Evolutionary conservation across 192 early-diverging fungal species (phyloP).

Genomic region (Paraglomus occultum): DNA sequence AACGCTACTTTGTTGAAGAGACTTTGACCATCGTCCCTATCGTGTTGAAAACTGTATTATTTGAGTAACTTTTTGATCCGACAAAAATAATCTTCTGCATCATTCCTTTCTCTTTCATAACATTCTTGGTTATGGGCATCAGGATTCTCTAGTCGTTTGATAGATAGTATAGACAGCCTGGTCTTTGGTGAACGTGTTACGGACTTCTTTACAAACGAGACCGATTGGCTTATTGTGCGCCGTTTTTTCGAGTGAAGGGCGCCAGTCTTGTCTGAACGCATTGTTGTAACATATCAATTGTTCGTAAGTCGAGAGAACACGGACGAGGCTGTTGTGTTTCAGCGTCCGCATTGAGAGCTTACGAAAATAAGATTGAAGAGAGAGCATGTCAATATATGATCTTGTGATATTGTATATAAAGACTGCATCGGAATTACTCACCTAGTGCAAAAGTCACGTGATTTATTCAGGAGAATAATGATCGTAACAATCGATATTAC

Average conservation of each 20-base stretch:
- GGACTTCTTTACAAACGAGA: conserved; percentile 38
- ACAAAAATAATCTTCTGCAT: conserved; percentile 58
- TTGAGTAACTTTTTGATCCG: conserved; percentile 81
- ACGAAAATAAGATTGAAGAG: conserved; percentile 7
- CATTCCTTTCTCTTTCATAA: conserved; percentile 45
- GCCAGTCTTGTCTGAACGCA: conserved; percentile 99
- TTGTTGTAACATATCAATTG: conserved; percentile 98
- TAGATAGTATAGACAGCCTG: too few relatives aligned
- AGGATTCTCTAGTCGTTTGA: conserved; percentile 32
- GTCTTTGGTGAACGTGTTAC: conserved; percentile 32
- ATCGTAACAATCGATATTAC: conserved; percentile 91
- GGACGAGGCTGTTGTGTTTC: conserved; percentile 96
- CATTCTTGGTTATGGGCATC: conserved; percentile 39
- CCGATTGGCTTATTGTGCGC: conserved; percentile 64
- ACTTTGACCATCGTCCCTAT: conserved; percentile 77
- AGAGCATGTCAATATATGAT: neutral
- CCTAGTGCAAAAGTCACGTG: conserved; percentile 92
- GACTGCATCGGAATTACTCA: too few relatives aligned
- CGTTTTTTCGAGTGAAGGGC: too few relatives aligned
- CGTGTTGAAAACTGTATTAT: conserved; percentile 77
- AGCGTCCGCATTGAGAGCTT: conserved; percentile 90
- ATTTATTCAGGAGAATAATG: too few relatives aligned
- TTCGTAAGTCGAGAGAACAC: conserved; percentile 94
- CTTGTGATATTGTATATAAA: too few relatives aligned
- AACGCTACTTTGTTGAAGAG: conserved; percentile 57